A percentile compares a stretch with the other conserved stretches of the same genome.
These are phyloP conservation scores for Mycena metata DNA, from an alignment of 768 basidiomycete genomes.

Conservation along the genomic window DNA sequence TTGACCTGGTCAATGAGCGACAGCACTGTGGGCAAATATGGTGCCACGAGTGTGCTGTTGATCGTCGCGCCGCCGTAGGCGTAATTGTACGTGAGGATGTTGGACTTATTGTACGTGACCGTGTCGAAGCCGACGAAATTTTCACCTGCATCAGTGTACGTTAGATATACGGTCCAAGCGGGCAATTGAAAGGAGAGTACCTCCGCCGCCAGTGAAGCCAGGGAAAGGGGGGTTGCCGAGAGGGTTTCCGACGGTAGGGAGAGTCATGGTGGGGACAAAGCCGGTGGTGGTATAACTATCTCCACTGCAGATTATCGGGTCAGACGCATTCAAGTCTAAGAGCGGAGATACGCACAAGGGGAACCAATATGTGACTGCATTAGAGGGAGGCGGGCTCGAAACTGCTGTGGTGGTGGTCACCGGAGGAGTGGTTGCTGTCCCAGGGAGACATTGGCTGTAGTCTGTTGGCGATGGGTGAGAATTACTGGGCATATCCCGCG, in stretches of 20 bases:
- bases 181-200: conserved; percentile 61
- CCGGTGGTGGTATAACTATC: conserved; percentile 56
- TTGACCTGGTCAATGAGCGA: conserved; percentile 74
- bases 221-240: conserved; percentile 57
- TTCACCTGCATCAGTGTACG: conserved; percentile 59
- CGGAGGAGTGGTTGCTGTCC: conserved; percentile 35
- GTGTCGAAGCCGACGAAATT: conserved; percentile 75
- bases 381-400: conserved; percentile 52
- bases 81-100: conserved; percentile 72
- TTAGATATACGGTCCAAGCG: conserved; percentile 45
- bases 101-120: conserved; percentile 64
- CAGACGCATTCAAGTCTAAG: too few species aligned
- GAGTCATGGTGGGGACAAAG: conserved; percentile 43
- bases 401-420: conserved; percentile 11
- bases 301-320: conserved; percentile 41
- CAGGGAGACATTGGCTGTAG: conserved; percentile 56
- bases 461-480: conserved; percentile 39
- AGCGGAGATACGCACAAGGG: conserved; percentile 29
- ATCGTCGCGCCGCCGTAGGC: conserved; percentile 79
- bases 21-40: conserved; percentile 64
- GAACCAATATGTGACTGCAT: conserved; percentile 30
- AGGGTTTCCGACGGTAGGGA: conserved; percentile 49
- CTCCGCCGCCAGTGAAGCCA: conserved; percentile 48
- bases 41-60: conserved; percentile 67
- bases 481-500: not conserved